Base-by-base conservation (phyloP, 345 rosid genomes). In the Citrus glauca region DNA sequence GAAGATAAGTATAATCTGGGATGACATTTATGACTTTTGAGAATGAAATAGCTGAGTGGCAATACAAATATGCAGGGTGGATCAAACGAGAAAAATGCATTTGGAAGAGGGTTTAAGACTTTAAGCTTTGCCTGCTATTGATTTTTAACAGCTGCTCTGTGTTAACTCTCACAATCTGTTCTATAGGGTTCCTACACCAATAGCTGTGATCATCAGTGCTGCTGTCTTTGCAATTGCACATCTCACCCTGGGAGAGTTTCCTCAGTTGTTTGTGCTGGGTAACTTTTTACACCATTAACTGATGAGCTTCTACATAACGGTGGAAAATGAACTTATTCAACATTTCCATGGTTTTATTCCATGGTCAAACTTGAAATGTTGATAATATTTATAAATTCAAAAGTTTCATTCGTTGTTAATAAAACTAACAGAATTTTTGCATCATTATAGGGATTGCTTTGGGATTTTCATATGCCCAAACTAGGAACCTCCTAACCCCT, bases 211-310 rank as follows among this genome's bases (percentile, higher is more conserved):
- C 19, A 87, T 94, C 74, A 94, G 99, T 86, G 93, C 98, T 45
- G 97, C 97, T 78, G 97, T 88, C 64, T 96, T 96, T 85, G 97
- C 97, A 7, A 79, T 92, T 66, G 99, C 99, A 28, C 98, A 94
- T 81, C 90, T 93, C 74, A 89, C 98, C 70, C 97, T 93, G 2
- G 97, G 97, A 80, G 90, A 94, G 86, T 96, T 96, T 81, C 97
- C 98, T 27, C 97, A 91, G 87, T 84, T 96, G 59, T 94, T 91
- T 84, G 83, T 92, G 28, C 82, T 94, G 75, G 97, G 98, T 96
- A 85, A 82, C 56, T 68, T 27, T 38, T 62, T 32, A 68, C 32
- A 60, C n/a, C 66, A 37, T 42, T 42, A 70, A 9, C 61, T 20
- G 57, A 71, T 30, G 38, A 66, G 30, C 11, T 13, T 32, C 66